These are phyloP conservation scores for Podospora comata DNA, from an alignment of 495 filamentous ascomycete species.

Conservation along the genomic window DNA sequence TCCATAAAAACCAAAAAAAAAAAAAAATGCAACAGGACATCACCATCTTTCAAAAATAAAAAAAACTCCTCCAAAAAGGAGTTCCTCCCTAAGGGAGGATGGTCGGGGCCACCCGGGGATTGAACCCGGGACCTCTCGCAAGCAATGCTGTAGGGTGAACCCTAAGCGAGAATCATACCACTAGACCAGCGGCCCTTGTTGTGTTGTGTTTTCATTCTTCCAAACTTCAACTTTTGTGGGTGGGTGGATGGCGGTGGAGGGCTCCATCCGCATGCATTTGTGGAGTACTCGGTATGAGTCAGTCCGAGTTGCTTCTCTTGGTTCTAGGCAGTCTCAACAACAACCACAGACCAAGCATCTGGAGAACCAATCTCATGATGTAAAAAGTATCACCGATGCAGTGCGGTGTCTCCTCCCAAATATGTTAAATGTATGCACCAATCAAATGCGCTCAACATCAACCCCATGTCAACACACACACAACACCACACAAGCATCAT, in stretches of 20 bases:
- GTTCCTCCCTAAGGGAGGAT: not conserved
- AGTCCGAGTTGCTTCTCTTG: not conserved
- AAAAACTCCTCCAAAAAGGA: not conserved
- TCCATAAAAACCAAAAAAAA: too few relatives aligned
- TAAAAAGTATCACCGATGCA: too few relatives aligned
- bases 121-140: slow-evolving; percentile 7
- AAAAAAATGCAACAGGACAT: too few relatives aligned
- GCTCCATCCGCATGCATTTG: not conserved
- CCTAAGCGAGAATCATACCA: slow-evolving; percentile 9
- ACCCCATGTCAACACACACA: too few relatives aligned
- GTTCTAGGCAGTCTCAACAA: too few relatives aligned
- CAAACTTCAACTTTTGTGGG: not conserved
- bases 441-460: too few relatives aligned
- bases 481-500: not conserved
- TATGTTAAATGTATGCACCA: too few relatives aligned
- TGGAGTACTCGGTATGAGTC: not conserved
- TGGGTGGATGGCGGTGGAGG: not conserved
- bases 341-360: too few relatives aligned
- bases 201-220: not conserved
- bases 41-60: too few relatives aligned
- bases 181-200: slow-evolving; percentile 3
- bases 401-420: too few relatives aligned
- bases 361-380: too few relatives aligned
- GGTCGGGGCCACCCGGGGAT: slow-evolving; percentile 1
- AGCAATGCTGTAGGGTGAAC: not conserved